Conservation (phyloP, 2,329 filamentous ascomycete species). For the Monilinia vaccinii-corymbosi region DNA sequence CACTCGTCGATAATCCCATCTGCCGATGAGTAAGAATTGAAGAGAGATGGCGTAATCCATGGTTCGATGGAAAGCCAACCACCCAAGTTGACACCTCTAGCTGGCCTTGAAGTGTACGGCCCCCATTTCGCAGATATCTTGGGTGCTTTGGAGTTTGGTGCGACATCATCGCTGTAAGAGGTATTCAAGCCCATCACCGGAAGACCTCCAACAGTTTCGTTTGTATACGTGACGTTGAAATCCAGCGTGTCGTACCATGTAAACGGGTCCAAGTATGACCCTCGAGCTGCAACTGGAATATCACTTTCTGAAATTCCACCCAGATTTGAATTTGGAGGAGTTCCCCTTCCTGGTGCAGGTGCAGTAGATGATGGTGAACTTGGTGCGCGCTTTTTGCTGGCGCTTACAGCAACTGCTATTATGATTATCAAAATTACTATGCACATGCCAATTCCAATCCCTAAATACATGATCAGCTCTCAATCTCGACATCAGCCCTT, state of each 20-base stretch:
- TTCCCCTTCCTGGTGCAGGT: conserved; percentile 12
- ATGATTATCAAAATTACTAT: conserved; percentile 54
- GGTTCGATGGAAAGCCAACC: conserved; percentile 93
- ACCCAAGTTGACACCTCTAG: conserved; percentile 84
- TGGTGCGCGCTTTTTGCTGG: conserved; percentile 50
- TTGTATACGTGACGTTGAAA: conserved; percentile 93
- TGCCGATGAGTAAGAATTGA: conserved; percentile 49
- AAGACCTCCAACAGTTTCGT: conserved; percentile 73
- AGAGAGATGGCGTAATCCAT: conserved; percentile 90
- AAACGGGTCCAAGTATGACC: conserved; percentile 77
- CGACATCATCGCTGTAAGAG: conserved; percentile 74
- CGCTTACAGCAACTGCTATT: conserved; percentile 57
- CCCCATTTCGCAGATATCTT: conserved; percentile 67
- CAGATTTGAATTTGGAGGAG: conserved; percentile 37
- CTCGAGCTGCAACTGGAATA: conserved; percentile 54
- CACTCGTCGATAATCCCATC: conserved; percentile 75
- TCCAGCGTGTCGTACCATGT: conserved; percentile 83
- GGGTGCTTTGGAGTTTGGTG: conserved; percentile 72
- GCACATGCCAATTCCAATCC: conserved; percentile 45
- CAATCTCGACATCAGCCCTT: background rate
- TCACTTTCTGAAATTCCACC: conserved; percentile 39
- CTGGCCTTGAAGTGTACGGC: conserved; percentile 66
- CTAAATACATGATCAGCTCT: conserved; percentile 16
- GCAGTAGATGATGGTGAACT: conserved; percentile 16
- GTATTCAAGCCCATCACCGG: conserved; percentile 82